These are phyloP conservation scores for Colletotrichum sansevieriae DNA, from an alignment of 2,329 filamentous ascomycete genomes.

Conservation along the genomic window DNA sequence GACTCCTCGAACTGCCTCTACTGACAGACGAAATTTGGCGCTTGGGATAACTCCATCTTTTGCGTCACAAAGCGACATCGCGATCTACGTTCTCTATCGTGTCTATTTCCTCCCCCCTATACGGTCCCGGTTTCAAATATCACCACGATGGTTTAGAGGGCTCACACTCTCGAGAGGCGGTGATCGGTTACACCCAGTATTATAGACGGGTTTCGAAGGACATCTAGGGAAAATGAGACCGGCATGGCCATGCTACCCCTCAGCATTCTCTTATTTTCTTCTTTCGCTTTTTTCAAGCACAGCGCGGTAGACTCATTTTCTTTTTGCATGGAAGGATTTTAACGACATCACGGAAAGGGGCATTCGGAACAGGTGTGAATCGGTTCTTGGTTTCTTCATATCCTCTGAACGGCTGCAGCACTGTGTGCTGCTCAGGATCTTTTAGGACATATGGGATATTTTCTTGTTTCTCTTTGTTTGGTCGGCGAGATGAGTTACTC, in stretches of 20 bases:
- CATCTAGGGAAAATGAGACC: not conserved
- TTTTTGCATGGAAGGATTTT: slow-evolving; percentile 27
- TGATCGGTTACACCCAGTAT: no score
- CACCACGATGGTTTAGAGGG: no score
- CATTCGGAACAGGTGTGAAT: slow-evolving; percentile 31
- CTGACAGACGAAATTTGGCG: no score
- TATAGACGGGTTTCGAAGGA: not conserved
- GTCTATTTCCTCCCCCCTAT: no score
- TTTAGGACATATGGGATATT: not conserved
- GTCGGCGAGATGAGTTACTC: not conserved
- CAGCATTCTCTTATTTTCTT: not conserved
- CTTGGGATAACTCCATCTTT: no score
- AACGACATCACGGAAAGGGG: slow-evolving; percentile 33
- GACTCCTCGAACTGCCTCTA: not conserved
- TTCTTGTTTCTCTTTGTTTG: not conserved
- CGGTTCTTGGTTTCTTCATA: slow-evolving; percentile 4
- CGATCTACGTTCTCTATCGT: no score
- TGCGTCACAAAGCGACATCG: no score
- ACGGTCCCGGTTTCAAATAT: no score
- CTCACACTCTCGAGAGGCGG: no score
- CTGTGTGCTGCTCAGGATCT: slow-evolving; percentile 4
- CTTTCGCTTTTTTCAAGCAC: slow-evolving; percentile 24
- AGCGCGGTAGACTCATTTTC: slow-evolving; percentile 12
- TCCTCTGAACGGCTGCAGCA: slow-evolving; percentile 1
- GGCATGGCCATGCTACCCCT: not conserved